Conservation (phyloP, 352 stramenopile genomes). For the Phytopythium boreale region DNA sequence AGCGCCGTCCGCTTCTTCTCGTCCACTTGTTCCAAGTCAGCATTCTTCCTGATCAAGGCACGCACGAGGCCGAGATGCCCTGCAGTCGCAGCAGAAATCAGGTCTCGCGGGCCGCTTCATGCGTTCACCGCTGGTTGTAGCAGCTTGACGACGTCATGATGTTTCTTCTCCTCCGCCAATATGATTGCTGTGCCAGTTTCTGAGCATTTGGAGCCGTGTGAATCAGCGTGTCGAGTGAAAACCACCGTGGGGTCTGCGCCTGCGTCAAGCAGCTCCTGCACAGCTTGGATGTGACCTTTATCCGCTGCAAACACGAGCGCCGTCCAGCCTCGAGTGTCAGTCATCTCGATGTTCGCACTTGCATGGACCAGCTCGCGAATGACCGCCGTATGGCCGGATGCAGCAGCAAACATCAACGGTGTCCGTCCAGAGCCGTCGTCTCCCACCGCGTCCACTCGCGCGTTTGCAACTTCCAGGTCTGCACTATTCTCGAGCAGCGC, state of each 20-base stretch:
- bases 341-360: too few species aligned
- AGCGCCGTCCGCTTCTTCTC: background rate
- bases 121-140: background rate
- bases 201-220: too few species aligned
- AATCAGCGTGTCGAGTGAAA: background rate
- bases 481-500: too few species aligned
- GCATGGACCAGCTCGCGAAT: too few species aligned
- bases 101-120: background rate
- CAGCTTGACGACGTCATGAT: background rate
- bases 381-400: too few species aligned
- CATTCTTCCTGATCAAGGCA: background rate
- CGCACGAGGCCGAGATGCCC: background rate
- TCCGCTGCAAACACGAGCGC: background rate
- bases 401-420: background rate
- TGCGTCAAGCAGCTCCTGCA: background rate
- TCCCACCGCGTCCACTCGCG: background rate
- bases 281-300: background rate
- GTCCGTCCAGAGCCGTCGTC: background rate
- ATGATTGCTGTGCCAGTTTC: background rate
- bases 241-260: background rate
- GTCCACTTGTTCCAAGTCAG: background rate
- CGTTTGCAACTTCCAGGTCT: too few species aligned
- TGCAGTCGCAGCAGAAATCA: background rate
- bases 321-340: background rate
- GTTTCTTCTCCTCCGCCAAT: background rate